Base-by-base conservation (phyloP, 179 eudicot genomes). In the Silene noctiflora region DNA sequence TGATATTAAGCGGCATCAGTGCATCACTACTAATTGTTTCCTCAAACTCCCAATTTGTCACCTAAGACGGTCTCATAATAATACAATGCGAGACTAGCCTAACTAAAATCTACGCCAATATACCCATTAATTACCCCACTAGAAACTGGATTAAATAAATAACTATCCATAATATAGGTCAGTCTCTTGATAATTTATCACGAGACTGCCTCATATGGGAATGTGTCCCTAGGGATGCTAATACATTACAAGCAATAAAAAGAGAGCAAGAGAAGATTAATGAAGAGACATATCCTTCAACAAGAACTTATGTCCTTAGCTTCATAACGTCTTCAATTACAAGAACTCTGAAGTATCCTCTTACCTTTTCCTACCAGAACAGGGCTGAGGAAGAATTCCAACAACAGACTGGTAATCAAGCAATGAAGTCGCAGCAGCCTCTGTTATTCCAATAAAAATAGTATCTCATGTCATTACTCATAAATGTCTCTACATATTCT, bases 361-460 rank as follows among this genome's bases (percentile, higher is more conserved):
- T 83, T 84, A 81, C 99, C 99, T 96, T 76, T 88, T 89, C 82
- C 91, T 94, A 64, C 27, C 64, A 79, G 96, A 87, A 86, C 83
- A 86, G 73, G 99, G 99, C 83, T 96, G 99, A 71, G 97, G 82
- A 76, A 94, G 94, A 70, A 96, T 77, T 78, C 97, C 98, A 78
- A 91, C 97, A 76, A 96, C 84, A 68, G 96, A 87, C 29, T 79
- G 91, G 58, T 88, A 79, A 77, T 77, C 83, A 69, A 82, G 88
- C 79, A 82, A 76, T 76, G 91, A 62, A 84, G 88, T 79, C 74
- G 85, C 92, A 77, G 94, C 86, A 77, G 90, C 91, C 80, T 93
- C 99, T 93, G 91, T 87, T 82, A 75, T 65, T 27, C n/a, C 63
- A 81, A 81, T 60, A 72, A 35, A 10, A 68, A 44, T 21, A 75